phyloP scores from a whole-genome alignment of 2,329 filamentous ascomycete species.

The Harringtonia aguacate region DNA sequence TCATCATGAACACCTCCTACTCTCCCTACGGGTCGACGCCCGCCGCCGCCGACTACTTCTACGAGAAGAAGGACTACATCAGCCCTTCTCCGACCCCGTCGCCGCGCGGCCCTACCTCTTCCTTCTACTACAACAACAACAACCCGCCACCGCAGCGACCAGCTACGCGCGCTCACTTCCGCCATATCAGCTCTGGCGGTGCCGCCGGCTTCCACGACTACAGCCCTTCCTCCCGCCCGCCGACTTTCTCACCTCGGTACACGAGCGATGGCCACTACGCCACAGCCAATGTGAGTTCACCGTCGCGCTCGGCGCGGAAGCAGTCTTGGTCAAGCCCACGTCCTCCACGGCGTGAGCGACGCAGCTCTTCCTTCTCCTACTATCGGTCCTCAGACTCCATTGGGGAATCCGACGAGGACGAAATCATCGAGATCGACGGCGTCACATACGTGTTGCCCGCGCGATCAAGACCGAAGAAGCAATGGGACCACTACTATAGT shows the following conservation, averaged over 20 bases:
- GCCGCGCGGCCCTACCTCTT: slow-evolving; percentile 34
- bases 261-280: slow-evolving; percentile 53
- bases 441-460: slow-evolving; percentile 42
- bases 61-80: slow-evolving; percentile 36
- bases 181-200: slow-evolving; percentile 29
- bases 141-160: slow-evolving; percentile 31
- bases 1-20: slow-evolving; percentile 28
- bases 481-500: slow-evolving; percentile 24
- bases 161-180: slow-evolving; percentile 41
- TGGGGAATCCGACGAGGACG: slow-evolving; percentile 57
- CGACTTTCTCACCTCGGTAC: slow-evolving; percentile 48
- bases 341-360: slow-evolving; percentile 39
- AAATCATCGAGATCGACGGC: slow-evolving; percentile 42
- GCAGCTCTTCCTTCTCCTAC: slow-evolving; percentile 43
- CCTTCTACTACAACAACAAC: slow-evolving; percentile 30
- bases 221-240: slow-evolving; percentile 29
- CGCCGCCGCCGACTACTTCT: slow-evolving; percentile 33
- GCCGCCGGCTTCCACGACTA: slow-evolving; percentile 26
- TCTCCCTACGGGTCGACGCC: slow-evolving; percentile 37
- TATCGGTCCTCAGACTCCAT: slow-evolving; percentile 46
- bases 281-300: slow-evolving; percentile 54
- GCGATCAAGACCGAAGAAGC: slow-evolving; percentile 35
- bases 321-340: slow-evolving; percentile 29
- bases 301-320: slow-evolving; percentile 33
- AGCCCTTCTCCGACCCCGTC: slow-evolving; percentile 48